These are phyloP conservation scores for Pycnococcus provasolii DNA, from an alignment of 139 green algal species.

Conservation along the genomic window DNA sequence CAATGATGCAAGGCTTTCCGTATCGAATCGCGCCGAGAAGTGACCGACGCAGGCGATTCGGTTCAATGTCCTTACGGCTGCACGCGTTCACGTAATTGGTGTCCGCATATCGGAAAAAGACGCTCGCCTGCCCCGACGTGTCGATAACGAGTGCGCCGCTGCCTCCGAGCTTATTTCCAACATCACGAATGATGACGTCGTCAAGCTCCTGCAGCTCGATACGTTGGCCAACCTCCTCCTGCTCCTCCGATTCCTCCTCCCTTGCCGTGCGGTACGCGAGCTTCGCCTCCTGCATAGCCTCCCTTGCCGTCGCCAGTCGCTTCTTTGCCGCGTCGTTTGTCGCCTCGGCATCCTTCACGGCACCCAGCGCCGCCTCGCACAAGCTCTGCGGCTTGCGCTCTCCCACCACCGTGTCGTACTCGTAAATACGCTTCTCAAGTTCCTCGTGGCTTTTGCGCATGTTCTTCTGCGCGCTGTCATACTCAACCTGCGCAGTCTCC, in stretches of 20 bases:
- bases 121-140: slow-evolving; percentile 31
- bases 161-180: slow-evolving; percentile 32
- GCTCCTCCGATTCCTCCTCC: background rate
- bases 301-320: too few relatives aligned
- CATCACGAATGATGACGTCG: slow-evolving; percentile 43
- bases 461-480: too few relatives aligned
- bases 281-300: too few relatives aligned
- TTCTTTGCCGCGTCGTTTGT: too few relatives aligned
- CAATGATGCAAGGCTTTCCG: slow-evolving; percentile 40
- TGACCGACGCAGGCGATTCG: slow-evolving; percentile 32
- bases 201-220: slow-evolving; percentile 36
- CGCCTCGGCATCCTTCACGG: slow-evolving; percentile 21
- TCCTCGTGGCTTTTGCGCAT: slow-evolving; percentile 25
- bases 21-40: slow-evolving; percentile 43
- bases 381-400: slow-evolving; percentile 36
- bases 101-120: slow-evolving; percentile 49
- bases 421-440: slow-evolving; percentile 47
- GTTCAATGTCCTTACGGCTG: slow-evolving; percentile 30
- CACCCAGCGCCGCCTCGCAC: slow-evolving; percentile 24
- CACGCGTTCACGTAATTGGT: slow-evolving; percentile 48
- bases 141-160: slow-evolving; percentile 36
- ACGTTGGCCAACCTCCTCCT: slow-evolving; percentile 12
- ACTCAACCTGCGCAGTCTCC: too few relatives aligned
- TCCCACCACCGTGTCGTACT: slow-evolving; percentile 47
- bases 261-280: too few relatives aligned